phyloP scores from a whole-genome alignment of 768 basidiomycete genomes.

The Rhizopogon vesiculosus region DNA sequence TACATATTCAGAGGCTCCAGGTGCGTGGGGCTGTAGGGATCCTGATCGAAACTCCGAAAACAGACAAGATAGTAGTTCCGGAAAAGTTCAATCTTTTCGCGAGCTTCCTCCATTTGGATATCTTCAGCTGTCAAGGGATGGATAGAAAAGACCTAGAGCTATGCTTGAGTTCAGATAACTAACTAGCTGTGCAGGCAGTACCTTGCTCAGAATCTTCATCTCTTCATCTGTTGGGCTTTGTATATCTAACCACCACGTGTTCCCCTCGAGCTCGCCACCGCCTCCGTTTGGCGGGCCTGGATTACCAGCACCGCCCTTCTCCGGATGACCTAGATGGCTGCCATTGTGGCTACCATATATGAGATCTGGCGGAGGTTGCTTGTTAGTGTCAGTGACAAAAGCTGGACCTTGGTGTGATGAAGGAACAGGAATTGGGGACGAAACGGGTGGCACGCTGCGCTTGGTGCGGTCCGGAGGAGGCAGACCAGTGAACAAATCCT shows the following conservation, averaged over 20 bases:
- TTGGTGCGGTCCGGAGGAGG: slow-evolving; percentile 11
- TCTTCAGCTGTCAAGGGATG: slow-evolving; percentile 99
- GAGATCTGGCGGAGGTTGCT: background rate
- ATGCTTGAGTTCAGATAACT: background rate
- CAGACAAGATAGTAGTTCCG: slow-evolving; percentile 98
- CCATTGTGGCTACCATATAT: background rate
- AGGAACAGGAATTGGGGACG: slow-evolving; percentile 7
- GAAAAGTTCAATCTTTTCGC: slow-evolving; percentile 99
- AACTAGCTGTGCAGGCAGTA: slow-evolving; percentile 23
- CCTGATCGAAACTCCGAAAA: slow-evolving; percentile 99
- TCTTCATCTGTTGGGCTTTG: slow-evolving; percentile 94
- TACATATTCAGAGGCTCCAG: slow-evolving; percentile 99
- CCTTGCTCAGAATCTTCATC: slow-evolving; percentile 96
- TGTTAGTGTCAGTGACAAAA: background rate
- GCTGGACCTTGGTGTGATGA: background rate
- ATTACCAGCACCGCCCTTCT: slow-evolving; percentile 8
- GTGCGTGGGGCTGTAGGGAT: slow-evolving; percentile 94
- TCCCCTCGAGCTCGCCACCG: slow-evolving; percentile 52
- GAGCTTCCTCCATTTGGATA: slow-evolving; percentile 98
- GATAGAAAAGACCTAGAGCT: slow-evolving; percentile 82
- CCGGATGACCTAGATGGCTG: slow-evolving; percentile 13
- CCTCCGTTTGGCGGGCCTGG: slow-evolving; percentile 18
- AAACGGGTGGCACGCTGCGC: slow-evolving; percentile 1
- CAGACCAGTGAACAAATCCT: slow-evolving; percentile 75
- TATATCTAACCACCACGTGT: slow-evolving; percentile 98